Evolutionary conservation across 768 basidiomycete species (phyloP).

Genomic region (Serpula lacrymans): DNA sequence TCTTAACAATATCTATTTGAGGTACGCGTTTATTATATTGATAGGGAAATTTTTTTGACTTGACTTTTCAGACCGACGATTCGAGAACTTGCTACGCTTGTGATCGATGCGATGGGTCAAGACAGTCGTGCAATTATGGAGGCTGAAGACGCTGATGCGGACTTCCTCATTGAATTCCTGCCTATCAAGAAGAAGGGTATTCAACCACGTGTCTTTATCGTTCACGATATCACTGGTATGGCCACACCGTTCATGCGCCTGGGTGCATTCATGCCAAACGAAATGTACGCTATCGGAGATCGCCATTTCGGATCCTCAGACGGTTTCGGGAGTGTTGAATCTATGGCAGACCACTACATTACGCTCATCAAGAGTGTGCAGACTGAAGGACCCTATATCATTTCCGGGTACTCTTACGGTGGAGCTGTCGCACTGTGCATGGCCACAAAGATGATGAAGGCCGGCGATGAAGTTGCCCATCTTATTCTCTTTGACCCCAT

Average conservation of each 20-base stretch:
- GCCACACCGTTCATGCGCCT: conserved; percentile 30
- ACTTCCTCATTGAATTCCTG: conserved; percentile 25
- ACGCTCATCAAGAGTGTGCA: conserved; percentile 23
- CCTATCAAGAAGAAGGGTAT: conserved; percentile 30
- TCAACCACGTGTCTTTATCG: conserved; percentile 22
- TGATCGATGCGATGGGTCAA: conserved; percentile 22
- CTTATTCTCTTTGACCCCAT: conserved; percentile 28
- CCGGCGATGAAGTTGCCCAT: conserved; percentile 21
- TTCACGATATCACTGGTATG: conserved; percentile 31
- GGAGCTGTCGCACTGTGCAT: conserved; percentile 26
- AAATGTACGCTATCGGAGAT: conserved; percentile 32
- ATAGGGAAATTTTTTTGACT: too few species aligned
- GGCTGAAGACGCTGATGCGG: conserved; percentile 26
- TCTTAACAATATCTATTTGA: conserved; percentile 25
- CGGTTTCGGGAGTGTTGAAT: conserved; percentile 24
- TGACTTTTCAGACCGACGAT: conserved; percentile 22
- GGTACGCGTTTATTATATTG: conserved; percentile 14
- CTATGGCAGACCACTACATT: conserved; percentile 30
- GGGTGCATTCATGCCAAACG: conserved; percentile 27
- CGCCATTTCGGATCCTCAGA: conserved; percentile 26
- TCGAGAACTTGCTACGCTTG: conserved; percentile 20
- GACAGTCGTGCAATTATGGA: conserved; percentile 24
- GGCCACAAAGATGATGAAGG: conserved; percentile 19
- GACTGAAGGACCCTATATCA: conserved; percentile 22
- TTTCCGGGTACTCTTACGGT: conserved; percentile 26